phyloP scores from a whole-genome alignment of 2,329 filamentous ascomycete genomes.

The Ascomycota sp. region DNA sequence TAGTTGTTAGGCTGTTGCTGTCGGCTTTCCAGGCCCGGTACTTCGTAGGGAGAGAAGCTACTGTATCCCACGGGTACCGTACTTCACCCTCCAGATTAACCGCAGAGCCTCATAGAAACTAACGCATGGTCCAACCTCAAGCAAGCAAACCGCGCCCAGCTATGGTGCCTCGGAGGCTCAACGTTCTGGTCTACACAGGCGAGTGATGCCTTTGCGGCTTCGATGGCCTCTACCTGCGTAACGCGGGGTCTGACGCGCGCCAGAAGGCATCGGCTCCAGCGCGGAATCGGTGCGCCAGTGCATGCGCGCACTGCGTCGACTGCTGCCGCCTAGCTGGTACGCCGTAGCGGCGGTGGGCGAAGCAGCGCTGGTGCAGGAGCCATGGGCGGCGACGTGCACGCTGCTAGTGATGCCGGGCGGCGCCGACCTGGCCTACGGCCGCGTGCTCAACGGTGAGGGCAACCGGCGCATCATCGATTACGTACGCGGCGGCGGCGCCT shows the following conservation, averaged over 20 bases:
- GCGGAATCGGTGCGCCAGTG: conserved; percentile 78
- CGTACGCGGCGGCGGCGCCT: conserved; percentile 66
- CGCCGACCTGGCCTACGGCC: conserved; percentile 83
- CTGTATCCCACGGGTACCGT: too few species aligned
- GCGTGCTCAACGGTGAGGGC: conserved; percentile 67
- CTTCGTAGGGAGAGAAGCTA: too few species aligned
- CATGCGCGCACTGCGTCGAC: conserved; percentile 63
- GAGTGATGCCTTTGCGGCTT: conserved; percentile 20
- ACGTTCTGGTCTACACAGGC: conserved; percentile 88
- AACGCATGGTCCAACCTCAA: background rate
- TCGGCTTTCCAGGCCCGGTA: too few species aligned
- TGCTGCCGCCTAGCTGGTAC: conserved; percentile 67
- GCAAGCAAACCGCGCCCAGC: too few species aligned
- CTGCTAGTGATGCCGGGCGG: conserved; percentile 84
- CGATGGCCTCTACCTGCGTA: too few species aligned
- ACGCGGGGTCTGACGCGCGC: too few species aligned
- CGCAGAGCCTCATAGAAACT: background rate
- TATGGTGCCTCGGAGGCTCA: conserved; percentile 55
- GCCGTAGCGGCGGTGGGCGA: conserved; percentile 75
- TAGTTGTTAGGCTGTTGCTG: too few species aligned
- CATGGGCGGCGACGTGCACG: conserved; percentile 73
- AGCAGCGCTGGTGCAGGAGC: conserved; percentile 66
- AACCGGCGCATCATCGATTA: conserved; percentile 72
- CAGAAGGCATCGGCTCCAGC: conserved; percentile 60
- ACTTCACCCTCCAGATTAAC: too few species aligned